These are phyloP conservation scores for Theobroma cacao DNA, from an alignment of 345 rosid species.

Conservation along the genomic window DNA sequence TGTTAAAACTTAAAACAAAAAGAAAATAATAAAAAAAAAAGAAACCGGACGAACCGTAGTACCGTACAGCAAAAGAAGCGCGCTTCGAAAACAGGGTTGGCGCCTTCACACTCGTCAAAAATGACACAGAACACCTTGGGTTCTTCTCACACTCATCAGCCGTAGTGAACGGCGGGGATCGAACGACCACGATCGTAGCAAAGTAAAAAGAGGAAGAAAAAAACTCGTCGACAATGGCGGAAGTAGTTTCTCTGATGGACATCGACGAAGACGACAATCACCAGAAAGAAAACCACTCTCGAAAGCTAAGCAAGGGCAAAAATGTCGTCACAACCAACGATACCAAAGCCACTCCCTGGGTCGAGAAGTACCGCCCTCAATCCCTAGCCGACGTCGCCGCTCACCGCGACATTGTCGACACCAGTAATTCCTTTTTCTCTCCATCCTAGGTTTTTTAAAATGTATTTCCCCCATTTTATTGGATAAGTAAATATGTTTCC, in stretches of 20 bases:
- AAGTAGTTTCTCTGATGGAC: conserved; percentile 64
- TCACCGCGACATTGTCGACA: conserved; percentile 96
- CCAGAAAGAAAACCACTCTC: conserved; percentile 14
- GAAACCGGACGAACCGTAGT: background rate
- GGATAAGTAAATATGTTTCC: too few relatives aligned
- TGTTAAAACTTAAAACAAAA: too few relatives aligned
- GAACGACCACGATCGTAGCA: background rate
- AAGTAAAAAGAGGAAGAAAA: background rate
- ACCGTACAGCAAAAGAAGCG: background rate
- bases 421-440: conserved; percentile 47
- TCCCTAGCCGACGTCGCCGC: conserved; percentile 96
- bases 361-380: conserved; percentile 94
- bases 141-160: background rate
- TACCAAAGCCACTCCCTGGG: conserved; percentile 81
- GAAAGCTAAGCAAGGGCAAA: conserved; percentile 50
- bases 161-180: background rate
- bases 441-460: conserved; percentile 25
- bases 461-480: too few relatives aligned
- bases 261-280: conserved; percentile 53
- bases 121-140: too few relatives aligned
- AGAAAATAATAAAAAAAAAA: too few relatives aligned
- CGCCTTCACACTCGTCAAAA: background rate
- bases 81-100: background rate
- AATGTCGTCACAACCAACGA: conserved; percentile 39
- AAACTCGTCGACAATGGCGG: conserved; percentile 39